Conservation (phyloP, 2,329 filamentous ascomycete species). For the Ceratocystis huliohia region DNA sequence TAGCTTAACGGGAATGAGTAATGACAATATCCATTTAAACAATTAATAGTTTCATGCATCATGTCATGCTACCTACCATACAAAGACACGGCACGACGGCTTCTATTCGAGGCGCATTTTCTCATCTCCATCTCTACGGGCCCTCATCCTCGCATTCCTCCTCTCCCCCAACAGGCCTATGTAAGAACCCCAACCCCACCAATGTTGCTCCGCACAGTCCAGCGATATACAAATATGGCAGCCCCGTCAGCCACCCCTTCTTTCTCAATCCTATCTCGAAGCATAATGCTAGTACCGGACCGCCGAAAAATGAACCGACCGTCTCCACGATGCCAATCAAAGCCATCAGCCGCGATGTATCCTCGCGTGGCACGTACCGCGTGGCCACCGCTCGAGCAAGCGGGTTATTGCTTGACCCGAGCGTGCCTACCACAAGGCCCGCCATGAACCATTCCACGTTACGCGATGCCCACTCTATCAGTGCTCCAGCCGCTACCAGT, state of each 20-base stretch:
- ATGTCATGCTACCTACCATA: neutral
- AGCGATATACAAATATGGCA: slow-evolving; percentile 33
- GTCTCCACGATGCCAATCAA: slow-evolving; percentile 32
- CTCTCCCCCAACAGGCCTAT: slow-evolving; percentile 24
- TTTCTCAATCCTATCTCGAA: slow-evolving; percentile 30
- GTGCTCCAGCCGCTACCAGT: slow-evolving; percentile 27
- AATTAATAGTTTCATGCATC: neutral
- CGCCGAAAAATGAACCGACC: slow-evolving; percentile 31
- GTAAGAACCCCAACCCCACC: slow-evolving; percentile 27
- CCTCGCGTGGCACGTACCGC: slow-evolving; percentile 29
- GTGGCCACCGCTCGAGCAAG: slow-evolving; percentile 32
- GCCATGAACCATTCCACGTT: slow-evolving; percentile 29
- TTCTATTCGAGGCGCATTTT: neutral
- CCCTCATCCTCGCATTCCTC: slow-evolving; percentile 22
- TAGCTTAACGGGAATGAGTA: slow-evolving; percentile 2
- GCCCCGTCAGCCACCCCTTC: slow-evolving; percentile 30
- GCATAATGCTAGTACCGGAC: slow-evolving; percentile 31
- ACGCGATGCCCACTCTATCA: slow-evolving; percentile 29
- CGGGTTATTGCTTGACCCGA: slow-evolving; percentile 31
- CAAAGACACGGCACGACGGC: no score
- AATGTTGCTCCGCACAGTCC: slow-evolving; percentile 26
- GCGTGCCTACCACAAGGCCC: slow-evolving; percentile 30
- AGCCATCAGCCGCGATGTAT: slow-evolving; percentile 33
- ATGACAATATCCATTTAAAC: neutral
- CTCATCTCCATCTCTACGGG: slow-evolving; percentile 18